Evolutionary conservation across 2,329 filamentous ascomycete genomes (phyloP), one percentile per base, ranked within the genome.

Genomic region (Dothideomycetidae sp.): DNA sequence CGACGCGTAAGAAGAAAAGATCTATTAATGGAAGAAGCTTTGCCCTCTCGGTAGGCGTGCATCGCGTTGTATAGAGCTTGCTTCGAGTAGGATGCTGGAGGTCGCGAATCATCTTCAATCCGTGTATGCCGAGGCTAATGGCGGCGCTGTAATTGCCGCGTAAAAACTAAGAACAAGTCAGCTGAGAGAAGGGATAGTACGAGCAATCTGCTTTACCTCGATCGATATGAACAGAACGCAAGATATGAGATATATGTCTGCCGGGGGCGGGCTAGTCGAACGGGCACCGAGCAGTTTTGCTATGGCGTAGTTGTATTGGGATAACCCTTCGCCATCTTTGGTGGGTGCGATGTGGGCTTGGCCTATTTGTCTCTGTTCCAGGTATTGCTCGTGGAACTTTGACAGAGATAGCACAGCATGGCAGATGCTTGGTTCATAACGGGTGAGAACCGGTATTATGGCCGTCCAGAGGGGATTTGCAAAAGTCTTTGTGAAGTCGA

Each of bases 291-390:
- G 36, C 5, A 38, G 17, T 14, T 21, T 38, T n/a, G 16, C 26
- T 16, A 38, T 38, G 10, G 36, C 29, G 12, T 31, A 32, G 29
- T 38, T 38, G 36, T 38, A 38, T 19, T 38, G 36, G 9, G 19
- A 31, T 7, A 38, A 19, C 9, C 28, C 36, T 13, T 16, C 28
- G 18, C 33, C 36, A 11, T 19, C 21, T n/a, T 28, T 38, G 2
- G 36, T 3, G 5, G 29, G 11, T 13, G 31, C 36, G 7, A n/a
- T 7, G 7, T 26, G 21, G n/a, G 21, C 7, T 7, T 7, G 21
- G 7, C 7, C 7, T 7, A 7, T n/a, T n/a, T 26, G 21, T 26
- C 21, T 7, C n/a, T 26, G 21, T 26, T 7, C 21, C n/a, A 7
- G 21, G 11, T 32, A 38, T 5, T 30, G 36, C 13, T 38, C 36